Percentiles rank a stretch among this genome's conserved stretches.
Conservation (phyloP, 106 monocot species). For the Acorus gramineus region DNA sequence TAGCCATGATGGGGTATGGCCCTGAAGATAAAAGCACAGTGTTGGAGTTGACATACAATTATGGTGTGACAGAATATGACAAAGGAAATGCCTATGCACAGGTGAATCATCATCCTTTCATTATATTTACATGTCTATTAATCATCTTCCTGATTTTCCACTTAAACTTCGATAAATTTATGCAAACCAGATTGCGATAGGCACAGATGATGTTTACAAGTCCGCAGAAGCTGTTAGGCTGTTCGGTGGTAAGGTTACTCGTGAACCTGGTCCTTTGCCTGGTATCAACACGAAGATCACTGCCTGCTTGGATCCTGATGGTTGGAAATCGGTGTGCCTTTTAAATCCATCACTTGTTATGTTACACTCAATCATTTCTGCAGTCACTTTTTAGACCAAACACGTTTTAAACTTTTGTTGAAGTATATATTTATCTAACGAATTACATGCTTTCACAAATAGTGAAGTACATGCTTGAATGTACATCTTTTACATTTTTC, state of each 20-base stretch:
- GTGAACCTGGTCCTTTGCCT: slow-evolving; percentile 94
- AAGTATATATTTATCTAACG: too few relatives aligned
- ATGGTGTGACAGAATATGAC: slow-evolving; percentile 75
- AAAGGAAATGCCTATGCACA: slow-evolving; percentile 96
- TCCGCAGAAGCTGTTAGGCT: slow-evolving; percentile 80
- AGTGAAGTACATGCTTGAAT: too few relatives aligned
- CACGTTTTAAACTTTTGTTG: too few relatives aligned
- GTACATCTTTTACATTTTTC: too few relatives aligned
- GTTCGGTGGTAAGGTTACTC: slow-evolving; percentile 70
- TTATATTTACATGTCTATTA: too few relatives aligned
- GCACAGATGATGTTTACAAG: slow-evolving; percentile 95
- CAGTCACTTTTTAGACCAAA: too few relatives aligned
- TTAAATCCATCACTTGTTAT: too few relatives aligned
- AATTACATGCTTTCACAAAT: too few relatives aligned
- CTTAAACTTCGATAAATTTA: too few relatives aligned
- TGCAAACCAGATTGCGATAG: slow-evolving; percentile 66
- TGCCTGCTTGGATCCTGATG: slow-evolving; percentile 92
- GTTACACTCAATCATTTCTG: too few relatives aligned
- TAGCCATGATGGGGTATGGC: slow-evolving; percentile 99
- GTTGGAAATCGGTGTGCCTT: slow-evolving; percentile 87
- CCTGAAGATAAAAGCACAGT: slow-evolving; percentile 95
- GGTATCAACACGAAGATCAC: slow-evolving; percentile 96
- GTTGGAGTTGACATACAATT: slow-evolving; percentile 92
- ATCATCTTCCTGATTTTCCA: too few relatives aligned
- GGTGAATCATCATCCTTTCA: slow-evolving; percentile 19